Base-by-base conservation (phyloP, 1,284 basidiomycete genomes). In the Anthracocystis walkeri region DNA sequence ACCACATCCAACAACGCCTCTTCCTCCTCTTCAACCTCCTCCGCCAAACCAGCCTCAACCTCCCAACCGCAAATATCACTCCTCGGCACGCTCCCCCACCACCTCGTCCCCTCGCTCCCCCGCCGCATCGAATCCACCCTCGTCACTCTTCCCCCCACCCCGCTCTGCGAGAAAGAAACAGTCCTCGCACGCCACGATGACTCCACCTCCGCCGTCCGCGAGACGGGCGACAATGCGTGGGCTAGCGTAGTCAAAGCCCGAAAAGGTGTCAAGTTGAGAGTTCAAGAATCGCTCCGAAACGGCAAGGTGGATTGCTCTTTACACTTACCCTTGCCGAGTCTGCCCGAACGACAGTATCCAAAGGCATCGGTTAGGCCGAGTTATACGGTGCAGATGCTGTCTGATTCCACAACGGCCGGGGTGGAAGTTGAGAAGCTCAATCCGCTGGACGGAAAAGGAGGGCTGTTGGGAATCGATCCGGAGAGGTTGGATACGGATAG, bases 201-300 rank as follows among this genome's bases (percentile, higher is more conserved):
- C 50, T 56, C 48, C 16, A 49, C 69, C 3, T 72, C 69, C 2
- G 55, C 50, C 2, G 51, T 76, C 5, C 61, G 74, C 23, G 74
- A 76, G 54, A 76, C 65, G 49, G 69, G 69, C 59, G 69, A 76
- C 56, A 76, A 76, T 51, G 74, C 74, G 0, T 76, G 74, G 74
- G 65, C 68, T 14, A 62, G 58, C 21, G 74, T 76, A 8, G 68
- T 76, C 35, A 72, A 72, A 31, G 65, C 61, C 3, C 46, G 74
- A 0, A 45, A 49, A 7, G 65, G 65, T 0, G 65, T 76, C 48
- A 67, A 72, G 33, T 40, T 76, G 27, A 49, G 69, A 0, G 65
- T 72, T 7, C 20, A 46, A 0, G 74, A 76, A 41, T 53, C 56
- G 18, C 21, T 64, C 4, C 35, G 4, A 51, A 38, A 3, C 29